These are phyloP conservation scores for Calonectria fujianensis DNA, from an alignment of 2,329 filamentous ascomycete species.

Conservation along the genomic window DNA sequence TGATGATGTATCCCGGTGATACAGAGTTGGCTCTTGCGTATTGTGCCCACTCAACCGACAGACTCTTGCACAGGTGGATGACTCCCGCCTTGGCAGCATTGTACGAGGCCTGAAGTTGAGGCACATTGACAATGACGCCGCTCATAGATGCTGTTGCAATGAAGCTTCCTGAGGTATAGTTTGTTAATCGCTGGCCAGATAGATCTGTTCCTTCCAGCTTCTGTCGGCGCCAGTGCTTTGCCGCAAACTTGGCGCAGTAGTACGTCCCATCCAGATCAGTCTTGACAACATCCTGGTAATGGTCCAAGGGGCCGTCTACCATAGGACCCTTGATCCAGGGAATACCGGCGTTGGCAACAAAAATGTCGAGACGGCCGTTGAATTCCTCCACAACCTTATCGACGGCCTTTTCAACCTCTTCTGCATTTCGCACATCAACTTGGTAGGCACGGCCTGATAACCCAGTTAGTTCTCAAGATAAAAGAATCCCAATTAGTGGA, in stretches of 20 bases:
- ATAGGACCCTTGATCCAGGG: slow-evolving; percentile 81
- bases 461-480: not conserved
- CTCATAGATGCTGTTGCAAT: slow-evolving; percentile 73
- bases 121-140: slow-evolving; percentile 70
- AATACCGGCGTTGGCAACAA: slow-evolving; percentile 85
- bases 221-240: slow-evolving; percentile 79
- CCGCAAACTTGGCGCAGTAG: slow-evolving; percentile 82
- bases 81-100: slow-evolving; percentile 74
- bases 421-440: slow-evolving; percentile 73
- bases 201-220: slow-evolving; percentile 74
- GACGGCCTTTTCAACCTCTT: slow-evolving; percentile 69
- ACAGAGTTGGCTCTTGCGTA: slow-evolving; percentile 75
- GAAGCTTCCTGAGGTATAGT: slow-evolving; percentile 64
- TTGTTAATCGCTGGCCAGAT: slow-evolving; percentile 43
- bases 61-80: slow-evolving; percentile 72
- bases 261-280: slow-evolving; percentile 84
- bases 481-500: not conserved
- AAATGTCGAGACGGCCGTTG: slow-evolving; percentile 82
- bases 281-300: slow-evolving; percentile 79
- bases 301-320: slow-evolving; percentile 77
- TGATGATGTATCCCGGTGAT: slow-evolving; percentile 59
- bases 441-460: slow-evolving; percentile 74
- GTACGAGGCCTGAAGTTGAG: slow-evolving; percentile 71
- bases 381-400: slow-evolving; percentile 76
- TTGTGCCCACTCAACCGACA: slow-evolving; percentile 74